A percentile compares a stretch with the other conserved stretches of the same genome.
phyloP scores from a whole-genome alignment of 179 eudicot genomes.

The Silene noctiflora region DNA sequence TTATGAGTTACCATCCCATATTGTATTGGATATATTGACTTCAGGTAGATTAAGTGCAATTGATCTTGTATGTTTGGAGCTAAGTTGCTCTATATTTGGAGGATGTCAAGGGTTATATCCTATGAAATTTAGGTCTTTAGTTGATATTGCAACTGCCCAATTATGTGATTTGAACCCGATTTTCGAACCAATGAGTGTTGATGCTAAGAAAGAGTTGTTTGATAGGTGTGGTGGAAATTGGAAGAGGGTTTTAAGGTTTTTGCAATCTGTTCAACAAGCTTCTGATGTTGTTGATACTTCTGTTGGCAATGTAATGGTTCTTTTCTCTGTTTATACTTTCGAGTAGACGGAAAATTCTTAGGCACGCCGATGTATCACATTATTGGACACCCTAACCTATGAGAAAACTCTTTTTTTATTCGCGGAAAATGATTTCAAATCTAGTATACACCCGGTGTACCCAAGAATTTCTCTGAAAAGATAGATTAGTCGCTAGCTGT shows the following conservation, averaged over 20 bases:
- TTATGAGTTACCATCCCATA: constrained; percentile 74
- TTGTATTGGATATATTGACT: constrained; percentile 69
- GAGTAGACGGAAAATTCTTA: too few relatives aligned
- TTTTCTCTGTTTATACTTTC: constrained; percentile 1
- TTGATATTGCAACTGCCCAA: constrained; percentile 74
- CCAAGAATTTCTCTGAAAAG: too few relatives aligned
- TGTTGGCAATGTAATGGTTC: constrained; percentile 74
- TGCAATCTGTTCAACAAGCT: constrained; percentile 82
- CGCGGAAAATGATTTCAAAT: too few relatives aligned
- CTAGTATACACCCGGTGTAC: too few relatives aligned
- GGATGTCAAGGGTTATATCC: constrained; percentile 51
- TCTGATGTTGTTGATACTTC: constrained; percentile 72
- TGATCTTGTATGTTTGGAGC: constrained; percentile 72
- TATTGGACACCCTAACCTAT: too few relatives aligned
- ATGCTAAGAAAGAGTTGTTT: constrained; percentile 42
- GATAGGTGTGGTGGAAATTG: constrained; percentile 62
- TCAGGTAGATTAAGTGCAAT: constrained; percentile 62
- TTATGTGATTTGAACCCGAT: constrained; percentile 57
- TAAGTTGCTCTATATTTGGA: constrained; percentile 55
- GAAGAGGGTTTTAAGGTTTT: constrained; percentile 83
- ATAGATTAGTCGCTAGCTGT: not conserved
- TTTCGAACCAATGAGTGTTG: constrained; percentile 35
- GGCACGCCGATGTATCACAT: too few relatives aligned
- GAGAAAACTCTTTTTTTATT: too few relatives aligned
- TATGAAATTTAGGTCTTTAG: constrained; percentile 54